phyloP scores from a whole-genome alignment of 306 rosid genomes.

The apple (Malus domestica) region DNA sequence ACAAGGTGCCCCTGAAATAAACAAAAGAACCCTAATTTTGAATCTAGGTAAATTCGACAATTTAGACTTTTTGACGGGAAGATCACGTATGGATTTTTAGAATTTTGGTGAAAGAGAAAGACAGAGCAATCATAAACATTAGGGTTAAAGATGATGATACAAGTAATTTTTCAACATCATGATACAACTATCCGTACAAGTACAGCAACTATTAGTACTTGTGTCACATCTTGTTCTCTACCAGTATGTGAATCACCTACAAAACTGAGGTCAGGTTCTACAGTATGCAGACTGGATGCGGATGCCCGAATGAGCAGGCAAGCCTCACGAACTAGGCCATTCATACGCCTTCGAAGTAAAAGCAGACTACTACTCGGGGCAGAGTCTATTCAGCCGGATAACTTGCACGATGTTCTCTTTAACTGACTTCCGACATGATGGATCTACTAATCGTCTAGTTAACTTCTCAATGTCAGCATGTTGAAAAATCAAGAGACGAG shows the following conservation, averaged over 20 bases:
- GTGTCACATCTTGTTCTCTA: conserved; percentile 25
- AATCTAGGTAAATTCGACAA: no score
- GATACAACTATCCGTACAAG: conserved; percentile 22
- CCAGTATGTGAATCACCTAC: conserved; percentile 29
- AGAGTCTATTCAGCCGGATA: conserved; percentile 22
- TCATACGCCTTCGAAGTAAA: conserved; percentile 50
- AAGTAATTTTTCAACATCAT: conserved; percentile 12
- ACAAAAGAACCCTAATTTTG: neutral
- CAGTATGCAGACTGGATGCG: conserved; percentile 11
- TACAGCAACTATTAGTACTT: conserved; percentile 19
- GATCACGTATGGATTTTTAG: neutral
- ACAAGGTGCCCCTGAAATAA: no score
- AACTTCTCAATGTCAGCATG: conserved; percentile 98
- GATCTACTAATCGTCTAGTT: conserved; percentile 59
- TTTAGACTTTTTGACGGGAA: neutral
- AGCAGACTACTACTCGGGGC: conserved; percentile 33
- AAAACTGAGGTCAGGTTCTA: conserved; percentile 31
- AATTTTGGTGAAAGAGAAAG: neutral
- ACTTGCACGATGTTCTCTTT: neutral
- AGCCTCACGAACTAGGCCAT: conserved; percentile 20
- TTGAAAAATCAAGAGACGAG: conserved; percentile 9
- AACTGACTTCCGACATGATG: conserved; percentile 7
- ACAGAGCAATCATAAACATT: conserved; percentile 10
- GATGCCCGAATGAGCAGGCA: conserved; percentile 14
- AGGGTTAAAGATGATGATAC: conserved; percentile 27